Evolutionary conservation across 352 stramenopile species (phyloP), one percentile per base, ranked within the genome.

Genomic region (Pythium plurisporium): DNA sequence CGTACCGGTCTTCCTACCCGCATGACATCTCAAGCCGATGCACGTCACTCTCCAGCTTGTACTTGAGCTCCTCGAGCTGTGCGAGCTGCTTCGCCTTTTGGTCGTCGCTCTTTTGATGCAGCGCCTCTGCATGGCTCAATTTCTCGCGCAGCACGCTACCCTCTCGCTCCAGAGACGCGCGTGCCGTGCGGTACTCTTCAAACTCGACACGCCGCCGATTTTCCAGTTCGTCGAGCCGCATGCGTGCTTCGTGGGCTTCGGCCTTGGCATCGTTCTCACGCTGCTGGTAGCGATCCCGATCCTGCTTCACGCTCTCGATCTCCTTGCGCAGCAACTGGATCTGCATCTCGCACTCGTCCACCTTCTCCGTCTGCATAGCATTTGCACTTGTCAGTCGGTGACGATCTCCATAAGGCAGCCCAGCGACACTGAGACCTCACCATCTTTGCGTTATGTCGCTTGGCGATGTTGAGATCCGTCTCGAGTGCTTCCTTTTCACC

Each of bases 201-300:
- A 86, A 87, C 34, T 91, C 78, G 31, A 88, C 65, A 29, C 74
- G 76, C 11, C 67, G 71, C 3, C 61, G 57, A 40, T 76, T 87
- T 30, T 93, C 79, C 6, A 89, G 70, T 42, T 89, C 79, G 8
- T 91, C 78, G 5, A 90, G 49, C 37, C 84, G 76, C 76, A 88
- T 78, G 27, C 70, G 79, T 14, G 79, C 62, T 26, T 89, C 81
- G 37, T 90, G 79, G 9, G 58, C 60, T 3, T 87, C 72, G 4
- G 72, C 66, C 25, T 78, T 85, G 29, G 69, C 72, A 45, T 90
- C 78, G 17, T 71, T 54, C 29, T 90, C 83, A 11, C 76, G 74
- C 58, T 82, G 69, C 33, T 90, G 73, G 42, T 69, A 81, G 1
- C 82, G 73, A 36, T 82, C 70, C 22, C 81, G 77, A n/a, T 90